Conservation (phyloP, 2,329 filamentous ascomycete species). For the Neonectria magnoliae region DNA sequence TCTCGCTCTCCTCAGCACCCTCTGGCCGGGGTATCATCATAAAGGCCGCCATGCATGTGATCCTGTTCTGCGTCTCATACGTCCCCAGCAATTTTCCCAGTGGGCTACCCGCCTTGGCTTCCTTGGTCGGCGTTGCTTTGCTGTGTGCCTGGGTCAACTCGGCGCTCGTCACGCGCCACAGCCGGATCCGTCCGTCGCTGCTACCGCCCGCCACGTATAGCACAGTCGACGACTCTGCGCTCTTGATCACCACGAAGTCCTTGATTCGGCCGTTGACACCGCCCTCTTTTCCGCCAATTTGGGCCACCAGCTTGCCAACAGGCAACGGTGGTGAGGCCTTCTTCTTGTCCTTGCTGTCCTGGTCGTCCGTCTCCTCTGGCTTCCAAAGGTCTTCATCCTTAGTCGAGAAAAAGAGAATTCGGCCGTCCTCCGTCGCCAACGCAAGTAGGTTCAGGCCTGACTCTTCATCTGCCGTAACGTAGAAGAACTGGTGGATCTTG, state of each 20-base stretch:
- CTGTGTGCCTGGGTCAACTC: constrained; percentile 49
- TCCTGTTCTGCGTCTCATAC: constrained; percentile 87
- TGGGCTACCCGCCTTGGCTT: constrained; percentile 38
- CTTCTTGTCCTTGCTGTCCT: constrained; percentile 32
- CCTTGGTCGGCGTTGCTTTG: constrained; percentile 43
- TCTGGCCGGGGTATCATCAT: constrained; percentile 79
- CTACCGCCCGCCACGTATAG: constrained; percentile 76
- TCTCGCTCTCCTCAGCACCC: constrained; percentile 69
- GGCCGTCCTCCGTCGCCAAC: constrained; percentile 89
- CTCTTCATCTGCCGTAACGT: constrained; percentile 66
- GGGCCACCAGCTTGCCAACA: constrained; percentile 74
- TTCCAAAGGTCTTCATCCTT: constrained; percentile 57
- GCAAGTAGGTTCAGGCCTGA: constrained; percentile 66
- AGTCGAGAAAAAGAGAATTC: constrained; percentile 85
- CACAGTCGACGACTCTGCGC: constrained; percentile 50
- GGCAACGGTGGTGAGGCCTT: constrained; percentile 52
- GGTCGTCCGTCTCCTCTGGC: constrained; percentile 49
- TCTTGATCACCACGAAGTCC: constrained; percentile 78
- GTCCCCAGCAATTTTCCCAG: constrained; percentile 76
- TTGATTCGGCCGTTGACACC: constrained; percentile 82
- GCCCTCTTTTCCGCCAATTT: constrained; percentile 78
- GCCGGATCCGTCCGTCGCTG: constrained; percentile 85
- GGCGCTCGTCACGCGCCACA: constrained; percentile 72
- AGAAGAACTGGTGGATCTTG: constrained; percentile 86
- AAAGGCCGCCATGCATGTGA: constrained; percentile 89